Evolutionary conservation across 306 rosid genomes (phyloP).

Genomic region (Abrus precatorius): DNA sequence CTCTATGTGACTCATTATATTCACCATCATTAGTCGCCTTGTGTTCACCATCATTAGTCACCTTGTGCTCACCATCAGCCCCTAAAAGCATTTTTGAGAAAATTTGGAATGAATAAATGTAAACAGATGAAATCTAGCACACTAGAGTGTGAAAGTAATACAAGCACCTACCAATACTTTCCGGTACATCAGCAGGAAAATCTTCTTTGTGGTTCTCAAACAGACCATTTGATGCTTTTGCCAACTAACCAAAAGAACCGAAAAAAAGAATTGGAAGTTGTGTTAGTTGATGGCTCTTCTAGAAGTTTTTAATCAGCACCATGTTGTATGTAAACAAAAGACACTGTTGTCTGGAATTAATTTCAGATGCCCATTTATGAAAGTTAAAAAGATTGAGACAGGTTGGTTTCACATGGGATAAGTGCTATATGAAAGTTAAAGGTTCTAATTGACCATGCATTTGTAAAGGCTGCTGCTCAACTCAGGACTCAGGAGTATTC

Average conservation of each 20-base stretch:
- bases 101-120: conserved; percentile 30
- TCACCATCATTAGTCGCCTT: background rate
- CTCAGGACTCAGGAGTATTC: background rate
- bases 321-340: conserved; percentile 6
- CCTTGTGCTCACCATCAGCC: conserved; percentile 31
- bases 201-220: conserved; percentile 38
- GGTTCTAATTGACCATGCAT: conserved; percentile 3
- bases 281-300: background rate
- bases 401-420: conserved; percentile 16
- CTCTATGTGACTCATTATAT: conserved; percentile 39
- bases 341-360: conserved; percentile 21
- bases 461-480: background rate
- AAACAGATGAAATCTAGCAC: conserved; percentile 8
- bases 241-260: conserved; percentile 46
- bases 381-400: conserved; percentile 14
- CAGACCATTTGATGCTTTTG: conserved; percentile 42
- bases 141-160: background rate
- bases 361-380: conserved; percentile 17
- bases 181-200: conserved; percentile 33
- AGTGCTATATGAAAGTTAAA: conserved; percentile 22
- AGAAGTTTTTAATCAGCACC: background rate
- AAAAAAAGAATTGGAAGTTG: background rate
- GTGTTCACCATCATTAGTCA: conserved; percentile 7
- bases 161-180: conserved; percentile 42
- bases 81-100: conserved; percentile 43